Base-by-base conservation (phyloP, 495 filamentous ascomycete species). In the Aspergillus asperescens region DNA sequence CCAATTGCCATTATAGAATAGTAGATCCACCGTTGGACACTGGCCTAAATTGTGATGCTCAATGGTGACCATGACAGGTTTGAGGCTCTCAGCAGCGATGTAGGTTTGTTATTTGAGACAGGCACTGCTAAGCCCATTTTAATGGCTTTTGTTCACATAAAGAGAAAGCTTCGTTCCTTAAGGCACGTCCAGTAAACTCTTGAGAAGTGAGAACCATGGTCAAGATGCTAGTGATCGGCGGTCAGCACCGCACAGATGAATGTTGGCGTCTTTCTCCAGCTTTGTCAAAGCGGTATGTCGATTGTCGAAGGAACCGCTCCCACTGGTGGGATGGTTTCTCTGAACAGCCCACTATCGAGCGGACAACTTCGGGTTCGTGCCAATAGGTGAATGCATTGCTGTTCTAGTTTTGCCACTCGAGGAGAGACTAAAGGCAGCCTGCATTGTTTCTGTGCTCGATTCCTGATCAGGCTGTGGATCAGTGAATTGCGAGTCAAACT, bases 291-390 rank as follows among this genome's bases (percentile, higher is more conserved):
- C 24, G 25, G 9, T 13, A 6, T 18, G 23, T 23, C 7, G 18
- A 16, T 39, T 37, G 31, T 28, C 20, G 12, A 25, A 48, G 55
- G 57, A 37, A 46, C 47, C 15, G 13, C 48, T 60, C 53, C 57
- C 49, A 63, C 55, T 60, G 55, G 57, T 16, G 51, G 51, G 24
- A 51, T 24, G 22, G 6, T 44, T 35, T 6, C 31, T 25, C 32
- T 37, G 23, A 45, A 19, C 48, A 27, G 4, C 40, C 32, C 16
- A 40, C 41, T 44, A 38, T 56, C 24, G 39, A 46, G 32, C 8
- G 27, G 9, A 18, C 8, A 31, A 31, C 5, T 19, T 46, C 27
- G 15, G 15, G 9, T 46, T 20, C 9, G 42, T 32, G 13, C 16
- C 28, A 34, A 34, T 12, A 16, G 27, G 27, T 13, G 28, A 12